phyloP scores from a whole-genome alignment of 2,329 filamentous ascomycete species.

The Dryadomyces sulphureus region DNA sequence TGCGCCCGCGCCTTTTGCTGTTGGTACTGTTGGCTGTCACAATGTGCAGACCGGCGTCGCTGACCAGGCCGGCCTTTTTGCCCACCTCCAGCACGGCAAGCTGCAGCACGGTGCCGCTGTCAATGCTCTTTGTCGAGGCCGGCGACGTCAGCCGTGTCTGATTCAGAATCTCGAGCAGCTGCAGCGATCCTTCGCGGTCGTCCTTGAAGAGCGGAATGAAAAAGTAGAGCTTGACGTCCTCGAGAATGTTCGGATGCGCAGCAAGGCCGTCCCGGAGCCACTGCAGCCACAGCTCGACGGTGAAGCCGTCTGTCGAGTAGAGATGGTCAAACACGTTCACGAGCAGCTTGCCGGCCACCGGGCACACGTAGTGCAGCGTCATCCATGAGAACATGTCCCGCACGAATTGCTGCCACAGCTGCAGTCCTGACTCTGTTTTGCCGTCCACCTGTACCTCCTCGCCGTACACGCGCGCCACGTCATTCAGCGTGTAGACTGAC shows the following conservation, averaged over 20 bases:
- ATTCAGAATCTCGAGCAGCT: conserved; percentile 39
- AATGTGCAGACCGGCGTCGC: conserved; percentile 37
- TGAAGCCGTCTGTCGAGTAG: conserved; percentile 20
- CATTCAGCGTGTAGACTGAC: conserved; percentile 32
- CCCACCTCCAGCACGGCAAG: conserved; percentile 55
- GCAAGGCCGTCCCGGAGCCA: conserved; percentile 39
- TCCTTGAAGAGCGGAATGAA: conserved; percentile 47
- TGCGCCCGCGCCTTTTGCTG: conserved; percentile 7
- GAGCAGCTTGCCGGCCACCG: conserved; percentile 45
- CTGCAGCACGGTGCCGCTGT: conserved; percentile 42
- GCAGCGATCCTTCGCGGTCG: conserved; percentile 35
- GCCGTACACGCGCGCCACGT: conserved; percentile 29
- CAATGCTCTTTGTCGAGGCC: conserved; percentile 19
- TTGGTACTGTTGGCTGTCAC: conserved; percentile 9
- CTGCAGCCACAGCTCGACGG: conserved; percentile 33
- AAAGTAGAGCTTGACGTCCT: conserved; percentile 49
- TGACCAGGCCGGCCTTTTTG: conserved; percentile 54
- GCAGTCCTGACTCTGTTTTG: conserved; percentile 3
- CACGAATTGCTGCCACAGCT: conserved; percentile 17
- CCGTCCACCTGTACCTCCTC: conserved; percentile 12
- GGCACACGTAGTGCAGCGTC: conserved; percentile 38
- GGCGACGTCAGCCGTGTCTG: conserved; percentile 10
- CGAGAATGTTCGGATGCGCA: conserved; percentile 36
- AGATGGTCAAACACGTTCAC: conserved; percentile 39
- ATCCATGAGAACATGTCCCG: conserved; percentile 33